A percentile compares a stretch with the other conserved stretches of the same genome.
Conservation (phyloP, 1,284 basidiomycete species). For the Clitocybe nebularis region DNA sequence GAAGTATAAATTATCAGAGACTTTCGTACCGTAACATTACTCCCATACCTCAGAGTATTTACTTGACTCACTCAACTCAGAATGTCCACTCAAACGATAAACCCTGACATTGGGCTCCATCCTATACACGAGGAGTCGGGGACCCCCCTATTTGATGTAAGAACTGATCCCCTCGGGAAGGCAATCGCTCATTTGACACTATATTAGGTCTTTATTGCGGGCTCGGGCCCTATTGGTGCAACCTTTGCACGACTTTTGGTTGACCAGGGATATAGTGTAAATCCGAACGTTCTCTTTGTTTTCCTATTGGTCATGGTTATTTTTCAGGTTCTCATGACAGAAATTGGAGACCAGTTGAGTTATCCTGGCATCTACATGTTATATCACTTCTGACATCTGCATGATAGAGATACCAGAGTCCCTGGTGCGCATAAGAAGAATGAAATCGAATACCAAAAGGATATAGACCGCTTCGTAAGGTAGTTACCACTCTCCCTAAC, state of each 20-base stretch:
- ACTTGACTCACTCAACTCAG: too few species aligned
- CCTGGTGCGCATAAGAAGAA: slow-evolving; percentile 13
- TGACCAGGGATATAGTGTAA: slow-evolving; percentile 11
- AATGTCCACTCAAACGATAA: neutral
- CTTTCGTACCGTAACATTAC: too few species aligned
- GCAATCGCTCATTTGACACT: neutral
- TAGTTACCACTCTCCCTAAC: neutral
- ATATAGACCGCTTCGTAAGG: slow-evolving; percentile 11
- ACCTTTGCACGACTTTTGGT: slow-evolving; percentile 24
- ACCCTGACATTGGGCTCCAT: neutral
- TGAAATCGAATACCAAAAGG: slow-evolving; percentile 13
- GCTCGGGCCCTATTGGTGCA: slow-evolving; percentile 27
- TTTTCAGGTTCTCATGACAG: neutral
- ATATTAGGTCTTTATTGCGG: slow-evolving; percentile 22
- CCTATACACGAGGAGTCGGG: neutral
- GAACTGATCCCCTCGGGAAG: too few species aligned
- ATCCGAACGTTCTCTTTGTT: neutral
- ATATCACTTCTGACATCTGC: neutral
- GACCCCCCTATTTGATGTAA: neutral
- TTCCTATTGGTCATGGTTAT: neutral
- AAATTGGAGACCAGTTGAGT: slow-evolving; percentile 1
- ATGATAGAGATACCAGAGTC: slow-evolving; percentile 8
- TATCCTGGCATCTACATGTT: neutral
- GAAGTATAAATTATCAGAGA: too few species aligned
- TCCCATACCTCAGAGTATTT: too few species aligned